Percentiles rank a stretch among this genome's conserved stretches.
Evolutionary conservation across 2,329 filamentous ascomycete genomes (phyloP).

Genomic region (Ophiostoma quercus): DNA sequence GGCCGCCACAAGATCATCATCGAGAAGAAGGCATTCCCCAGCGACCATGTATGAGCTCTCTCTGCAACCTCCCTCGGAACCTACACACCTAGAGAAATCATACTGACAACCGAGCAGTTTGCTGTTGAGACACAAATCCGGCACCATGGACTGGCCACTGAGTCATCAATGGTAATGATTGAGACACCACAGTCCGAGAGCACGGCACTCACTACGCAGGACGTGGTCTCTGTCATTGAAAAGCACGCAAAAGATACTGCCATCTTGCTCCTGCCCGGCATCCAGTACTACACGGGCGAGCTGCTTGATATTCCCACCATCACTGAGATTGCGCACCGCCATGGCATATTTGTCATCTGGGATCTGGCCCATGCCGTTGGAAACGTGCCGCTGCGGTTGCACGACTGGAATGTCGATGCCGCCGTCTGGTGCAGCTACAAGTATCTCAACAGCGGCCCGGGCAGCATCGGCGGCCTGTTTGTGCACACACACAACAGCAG

Average conservation of each 20-base stretch:
- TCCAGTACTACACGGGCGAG: constrained; percentile 91
- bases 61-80: not conserved
- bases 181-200: constrained; percentile 50
- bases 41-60: constrained; percentile 56
- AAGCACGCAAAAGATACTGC: constrained; percentile 67
- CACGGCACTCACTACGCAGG: constrained; percentile 61
- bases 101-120: constrained; percentile 49
- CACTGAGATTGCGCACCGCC: constrained; percentile 63
- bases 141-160: constrained; percentile 63
- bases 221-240: constrained; percentile 68
- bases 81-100: not conserved
- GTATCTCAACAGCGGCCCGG: constrained; percentile 83
- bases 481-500: constrained; percentile 69
- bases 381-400: constrained; percentile 72
- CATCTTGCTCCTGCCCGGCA: constrained; percentile 73
- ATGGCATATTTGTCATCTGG: constrained; percentile 55
- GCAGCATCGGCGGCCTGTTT: constrained; percentile 75
- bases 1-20: constrained; percentile 71
- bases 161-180: constrained; percentile 68
- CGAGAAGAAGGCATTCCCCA: constrained; percentile 84
- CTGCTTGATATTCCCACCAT: constrained; percentile 77
- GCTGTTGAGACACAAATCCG: constrained; percentile 76
- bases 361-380: constrained; percentile 63
- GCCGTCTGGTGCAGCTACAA: constrained; percentile 97
- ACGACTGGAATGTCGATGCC: constrained; percentile 89